These are phyloP conservation scores for Calonectria montana DNA, from an alignment of 2,329 filamentous ascomycete genomes.

Conservation along the genomic window DNA sequence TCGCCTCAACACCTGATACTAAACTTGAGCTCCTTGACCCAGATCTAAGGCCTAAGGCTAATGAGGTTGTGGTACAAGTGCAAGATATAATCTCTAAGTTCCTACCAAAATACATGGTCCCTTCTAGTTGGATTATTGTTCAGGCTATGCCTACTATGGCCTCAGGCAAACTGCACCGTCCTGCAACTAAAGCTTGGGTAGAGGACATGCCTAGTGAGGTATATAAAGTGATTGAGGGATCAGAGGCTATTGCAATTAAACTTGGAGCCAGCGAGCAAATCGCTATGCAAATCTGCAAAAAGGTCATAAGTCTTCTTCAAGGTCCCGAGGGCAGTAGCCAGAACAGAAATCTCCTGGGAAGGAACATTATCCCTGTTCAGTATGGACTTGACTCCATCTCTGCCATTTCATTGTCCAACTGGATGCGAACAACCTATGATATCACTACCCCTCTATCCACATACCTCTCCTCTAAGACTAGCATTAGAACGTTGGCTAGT, in stretches of 20 bases:
- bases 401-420: background rate
- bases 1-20: background rate
- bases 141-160: slow-evolving; percentile 22
- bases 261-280: background rate
- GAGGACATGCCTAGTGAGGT: slow-evolving; percentile 51
- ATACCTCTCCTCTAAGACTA: background rate
- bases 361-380: background rate
- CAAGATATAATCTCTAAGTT: slow-evolving; percentile 17
- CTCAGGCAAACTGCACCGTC: slow-evolving; percentile 32
- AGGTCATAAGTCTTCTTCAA: background rate
- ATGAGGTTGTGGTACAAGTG: background rate
- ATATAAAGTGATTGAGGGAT: slow-evolving; percentile 36
- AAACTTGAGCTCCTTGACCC: background rate
- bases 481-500: background rate
- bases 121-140: slow-evolving; percentile 29
- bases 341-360: background rate
- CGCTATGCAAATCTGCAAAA: background rate
- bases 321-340: background rate
- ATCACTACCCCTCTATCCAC: background rate
- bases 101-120: slow-evolving; percentile 34
- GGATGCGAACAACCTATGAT: background rate
- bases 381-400: background rate
- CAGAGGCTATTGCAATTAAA: background rate
- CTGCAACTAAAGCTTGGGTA: slow-evolving; percentile 56
- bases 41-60: background rate